A percentile compares a stretch with the other conserved stretches of the same genome.
Evolutionary conservation across 768 basidiomycete genomes (phyloP).

Genomic region (Termitomyces sp.): DNA sequence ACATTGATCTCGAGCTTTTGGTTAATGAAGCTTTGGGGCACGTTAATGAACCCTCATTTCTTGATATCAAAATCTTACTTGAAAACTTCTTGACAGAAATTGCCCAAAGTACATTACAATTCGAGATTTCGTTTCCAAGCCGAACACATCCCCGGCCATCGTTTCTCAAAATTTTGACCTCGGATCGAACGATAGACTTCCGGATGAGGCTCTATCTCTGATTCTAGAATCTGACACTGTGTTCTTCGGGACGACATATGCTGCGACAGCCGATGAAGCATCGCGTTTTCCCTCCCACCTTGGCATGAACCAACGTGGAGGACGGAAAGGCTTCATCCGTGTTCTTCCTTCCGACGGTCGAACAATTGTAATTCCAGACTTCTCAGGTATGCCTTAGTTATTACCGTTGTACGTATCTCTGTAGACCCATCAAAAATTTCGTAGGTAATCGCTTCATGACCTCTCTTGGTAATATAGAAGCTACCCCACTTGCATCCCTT

Average conservation of each 20-base stretch:
- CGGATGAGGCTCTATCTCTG: constrained; percentile 41
- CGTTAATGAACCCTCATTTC: constrained; percentile 12
- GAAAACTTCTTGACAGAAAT: constrained; percentile 34
- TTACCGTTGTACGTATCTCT: constrained; percentile 4
- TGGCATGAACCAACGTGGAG: constrained; percentile 62
- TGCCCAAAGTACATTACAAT: constrained; percentile 68
- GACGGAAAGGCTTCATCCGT: constrained; percentile 55
- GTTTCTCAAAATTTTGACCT: constrained; percentile 28
- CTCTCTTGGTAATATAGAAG: constrained; percentile 57
- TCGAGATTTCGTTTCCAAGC: constrained; percentile 42
- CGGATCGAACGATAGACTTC: constrained; percentile 32
- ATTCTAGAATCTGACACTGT: constrained; percentile 46
- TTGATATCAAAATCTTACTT: not conserved
- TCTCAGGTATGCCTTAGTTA: constrained; percentile 34
- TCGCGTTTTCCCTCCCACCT: constrained; percentile 46
- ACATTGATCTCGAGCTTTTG: constrained; percentile 30
- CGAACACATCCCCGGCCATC: constrained; percentile 32
- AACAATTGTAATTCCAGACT: constrained; percentile 56
- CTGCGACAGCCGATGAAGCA: constrained; percentile 31
- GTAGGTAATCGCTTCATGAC: constrained; percentile 60
- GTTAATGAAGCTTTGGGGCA: constrained; percentile 60
- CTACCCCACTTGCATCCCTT: constrained; percentile 49
- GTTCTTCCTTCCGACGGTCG: constrained; percentile 50
- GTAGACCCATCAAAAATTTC: not conserved
- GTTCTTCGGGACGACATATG: constrained; percentile 50